These are phyloP conservation scores for Fusarium sp. DNA, from an alignment of 2,329 filamentous ascomycete species.

Conservation along the genomic window DNA sequence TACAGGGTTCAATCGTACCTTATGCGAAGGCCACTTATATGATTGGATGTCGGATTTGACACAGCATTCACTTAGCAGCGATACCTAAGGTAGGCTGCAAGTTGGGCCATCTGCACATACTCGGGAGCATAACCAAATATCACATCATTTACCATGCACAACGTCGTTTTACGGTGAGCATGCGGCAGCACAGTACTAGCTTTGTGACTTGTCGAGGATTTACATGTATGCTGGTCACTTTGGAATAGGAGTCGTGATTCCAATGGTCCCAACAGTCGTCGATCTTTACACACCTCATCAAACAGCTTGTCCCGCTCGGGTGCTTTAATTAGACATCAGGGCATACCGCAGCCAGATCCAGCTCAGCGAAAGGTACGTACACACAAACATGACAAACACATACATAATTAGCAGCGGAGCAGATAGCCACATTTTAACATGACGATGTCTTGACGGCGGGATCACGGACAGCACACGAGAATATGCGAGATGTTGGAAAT, in stretches of 20 bases:
- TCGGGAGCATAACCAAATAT: background rate
- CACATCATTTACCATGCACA: background rate
- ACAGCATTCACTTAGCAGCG: background rate
- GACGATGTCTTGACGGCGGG: constrained; percentile 6
- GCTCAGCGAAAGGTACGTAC: background rate
- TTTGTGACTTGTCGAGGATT: background rate
- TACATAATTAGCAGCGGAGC: background rate
- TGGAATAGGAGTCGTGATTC: background rate
- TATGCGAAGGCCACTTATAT: background rate
- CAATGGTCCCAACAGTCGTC: constrained; percentile 4
- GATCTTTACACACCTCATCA: constrained; percentile 25
- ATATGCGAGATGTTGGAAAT: constrained; percentile 22
- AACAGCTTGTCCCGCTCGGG: background rate
- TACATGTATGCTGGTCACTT: background rate
- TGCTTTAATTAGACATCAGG: constrained; percentile 19
- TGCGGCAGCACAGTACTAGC: background rate
- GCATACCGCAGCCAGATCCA: background rate
- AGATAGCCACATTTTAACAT: background rate
- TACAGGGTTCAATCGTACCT: background rate
- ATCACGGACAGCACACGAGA: constrained; percentile 11
- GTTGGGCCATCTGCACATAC: background rate
- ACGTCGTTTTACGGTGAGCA: background rate
- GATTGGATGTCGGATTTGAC: background rate
- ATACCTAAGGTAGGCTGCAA: background rate
- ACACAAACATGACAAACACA: background rate